Conservation (phyloP, 2,329 filamentous ascomycete genomes). For the Microcera coccophila region DNA sequence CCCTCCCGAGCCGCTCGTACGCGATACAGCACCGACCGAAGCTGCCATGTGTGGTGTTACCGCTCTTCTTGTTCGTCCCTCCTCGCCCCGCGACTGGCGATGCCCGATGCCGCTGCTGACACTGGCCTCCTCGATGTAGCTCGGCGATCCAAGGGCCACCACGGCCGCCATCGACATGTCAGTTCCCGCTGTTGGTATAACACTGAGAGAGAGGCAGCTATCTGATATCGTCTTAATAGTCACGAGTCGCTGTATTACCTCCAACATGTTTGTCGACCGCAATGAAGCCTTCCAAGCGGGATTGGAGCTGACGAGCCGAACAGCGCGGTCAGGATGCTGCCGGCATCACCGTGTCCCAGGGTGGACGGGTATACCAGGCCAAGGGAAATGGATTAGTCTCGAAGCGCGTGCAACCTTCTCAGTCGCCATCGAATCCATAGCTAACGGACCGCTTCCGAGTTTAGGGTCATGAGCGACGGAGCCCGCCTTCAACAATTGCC, state of each 20-base stretch:
- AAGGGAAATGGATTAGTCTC: conserved; percentile 80
- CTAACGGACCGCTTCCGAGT: conserved; percentile 6
- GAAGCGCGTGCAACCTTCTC: conserved; percentile 4
- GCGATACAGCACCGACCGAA: background rate
- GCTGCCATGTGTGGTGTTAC: conserved; percentile 19
- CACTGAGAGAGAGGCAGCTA: background rate
- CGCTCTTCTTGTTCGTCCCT: conserved; percentile 17
- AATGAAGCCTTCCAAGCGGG: conserved; percentile 17
- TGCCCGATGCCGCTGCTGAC: background rate
- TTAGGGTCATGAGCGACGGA: conserved; percentile 74
- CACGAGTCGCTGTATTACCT: conserved; percentile 70
- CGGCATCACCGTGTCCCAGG: conserved; percentile 73
- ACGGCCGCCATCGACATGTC: conserved; percentile 57
- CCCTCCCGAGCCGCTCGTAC: background rate
- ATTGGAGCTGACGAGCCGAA: conserved; percentile 24
- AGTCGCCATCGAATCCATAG: background rate
- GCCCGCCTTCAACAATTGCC: conserved; percentile 56
- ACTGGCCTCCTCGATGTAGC: conserved; percentile 15
- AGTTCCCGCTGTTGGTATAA: background rate
- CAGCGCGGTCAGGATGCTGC: conserved; percentile 83
- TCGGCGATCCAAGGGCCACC: conserved; percentile 33
- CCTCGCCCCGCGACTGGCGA: background rate
- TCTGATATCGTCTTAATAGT: background rate
- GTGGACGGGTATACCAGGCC: conserved; percentile 80
- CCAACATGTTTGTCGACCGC: conserved; percentile 42